Conservation (phyloP, 1,284 basidiomycete genomes). For the Rhodotorula sp. region DNA sequence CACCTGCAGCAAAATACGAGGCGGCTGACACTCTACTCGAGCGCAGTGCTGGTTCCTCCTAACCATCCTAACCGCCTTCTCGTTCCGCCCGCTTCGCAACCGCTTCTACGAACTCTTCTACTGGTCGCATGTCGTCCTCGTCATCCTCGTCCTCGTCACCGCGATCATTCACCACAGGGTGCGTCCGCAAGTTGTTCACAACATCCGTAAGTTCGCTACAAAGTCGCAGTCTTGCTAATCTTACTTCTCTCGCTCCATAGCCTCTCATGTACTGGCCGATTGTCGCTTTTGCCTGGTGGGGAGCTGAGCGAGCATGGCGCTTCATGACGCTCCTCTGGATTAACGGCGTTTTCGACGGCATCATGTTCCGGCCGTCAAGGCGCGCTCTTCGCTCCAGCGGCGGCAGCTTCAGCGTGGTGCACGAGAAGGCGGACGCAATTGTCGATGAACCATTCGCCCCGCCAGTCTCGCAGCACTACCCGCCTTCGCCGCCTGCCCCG, state of each 20-base stretch:
- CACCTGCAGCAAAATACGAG: neutral
- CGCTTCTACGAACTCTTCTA: constrained; percentile 76
- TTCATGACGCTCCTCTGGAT: constrained; percentile 62
- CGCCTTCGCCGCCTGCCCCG: constrained; percentile 10
- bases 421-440: constrained; percentile 21
- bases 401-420: constrained; percentile 12
- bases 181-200: no score
- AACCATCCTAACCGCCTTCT: constrained; percentile 65
- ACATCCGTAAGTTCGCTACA: constrained; percentile 29
- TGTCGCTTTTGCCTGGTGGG: constrained; percentile 65
- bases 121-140: constrained; percentile 65
- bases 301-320: constrained; percentile 63
- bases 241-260: neutral
- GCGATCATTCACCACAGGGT: constrained; percentile 67
- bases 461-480: constrained; percentile 16
- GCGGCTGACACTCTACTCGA: neutral
- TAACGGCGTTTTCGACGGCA: constrained; percentile 56
- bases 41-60: constrained; percentile 66
- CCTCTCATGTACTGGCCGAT: constrained; percentile 55
- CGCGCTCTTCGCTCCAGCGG: neutral
- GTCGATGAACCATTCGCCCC: constrained; percentile 14
- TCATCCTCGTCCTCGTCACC: constrained; percentile 62
- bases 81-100: constrained; percentile 64
- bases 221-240: neutral
- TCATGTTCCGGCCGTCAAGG: constrained; percentile 16